Percentiles rank a stretch among this genome's conserved stretches.
phyloP scores from a whole-genome alignment of 1,284 basidiomycete genomes.

The Austroboletus rostrupii region DNA sequence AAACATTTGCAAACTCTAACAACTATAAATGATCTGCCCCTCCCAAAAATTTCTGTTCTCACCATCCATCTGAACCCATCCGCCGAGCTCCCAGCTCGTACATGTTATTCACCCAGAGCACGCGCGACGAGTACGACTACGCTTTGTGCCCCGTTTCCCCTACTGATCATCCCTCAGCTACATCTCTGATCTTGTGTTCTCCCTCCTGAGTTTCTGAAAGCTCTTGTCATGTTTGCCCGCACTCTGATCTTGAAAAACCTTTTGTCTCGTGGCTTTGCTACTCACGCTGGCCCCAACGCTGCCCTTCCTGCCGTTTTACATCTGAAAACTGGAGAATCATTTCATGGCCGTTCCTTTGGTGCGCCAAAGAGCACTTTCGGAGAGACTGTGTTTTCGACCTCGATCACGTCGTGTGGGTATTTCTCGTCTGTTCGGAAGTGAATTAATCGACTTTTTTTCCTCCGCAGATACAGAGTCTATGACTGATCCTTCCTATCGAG shows the following conservation, averaged over 20 bases:
- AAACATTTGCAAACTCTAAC: conserved; percentile 10
- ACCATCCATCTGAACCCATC: neutral
- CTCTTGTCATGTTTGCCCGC: conserved; percentile 51
- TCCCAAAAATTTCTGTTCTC: conserved; percentile 7
- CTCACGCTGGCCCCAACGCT: conserved; percentile 49
- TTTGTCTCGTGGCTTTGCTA: conserved; percentile 60
- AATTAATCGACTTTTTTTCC: neutral
- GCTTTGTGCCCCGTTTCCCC: conserved; percentile 1
- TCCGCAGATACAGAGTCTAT: conserved; percentile 92
- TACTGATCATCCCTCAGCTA: conserved; percentile 47
- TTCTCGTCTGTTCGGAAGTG: neutral
- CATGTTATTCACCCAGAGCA: conserved; percentile 80
- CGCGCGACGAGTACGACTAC: conserved; percentile 72
- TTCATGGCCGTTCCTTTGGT: conserved; percentile 87
- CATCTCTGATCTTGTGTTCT: conserved; percentile 82
- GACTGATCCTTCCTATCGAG: conserved; percentile 98
- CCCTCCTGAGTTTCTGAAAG: conserved; percentile 59
- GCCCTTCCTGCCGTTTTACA: conserved; percentile 81
- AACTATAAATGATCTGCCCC: conserved; percentile 15
- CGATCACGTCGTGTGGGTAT: conserved; percentile 89
- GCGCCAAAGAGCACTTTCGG: conserved; percentile 86
- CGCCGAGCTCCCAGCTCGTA: conserved; percentile 42
- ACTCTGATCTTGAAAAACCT: conserved; percentile 47
- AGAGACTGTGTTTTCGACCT: conserved; percentile 98
- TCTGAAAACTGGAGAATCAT: conserved; percentile 91